These are phyloP conservation scores for Capronia coronata DNA, from an alignment of 2,329 filamentous ascomycete species.

Conservation along the genomic window DNA sequence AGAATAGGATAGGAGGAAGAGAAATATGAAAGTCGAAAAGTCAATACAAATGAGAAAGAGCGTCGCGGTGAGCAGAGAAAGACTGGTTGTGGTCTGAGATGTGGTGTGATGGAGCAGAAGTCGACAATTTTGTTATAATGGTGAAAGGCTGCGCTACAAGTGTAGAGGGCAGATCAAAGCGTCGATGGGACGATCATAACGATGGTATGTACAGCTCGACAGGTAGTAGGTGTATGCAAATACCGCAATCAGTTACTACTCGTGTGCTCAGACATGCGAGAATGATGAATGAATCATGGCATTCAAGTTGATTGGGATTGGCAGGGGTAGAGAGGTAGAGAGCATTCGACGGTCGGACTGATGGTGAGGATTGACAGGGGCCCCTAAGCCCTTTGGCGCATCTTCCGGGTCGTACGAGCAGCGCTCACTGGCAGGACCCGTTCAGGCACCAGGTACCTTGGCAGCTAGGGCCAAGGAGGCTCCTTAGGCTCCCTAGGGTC, in stretches of 20 bases:
- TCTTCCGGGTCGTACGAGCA: constrained; percentile 10
- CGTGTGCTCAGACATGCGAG: not conserved
- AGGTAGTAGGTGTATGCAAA: too few species aligned
- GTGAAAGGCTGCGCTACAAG: not conserved
- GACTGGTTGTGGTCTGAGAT: constrained; percentile 38
- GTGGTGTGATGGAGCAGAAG: constrained; percentile 48
- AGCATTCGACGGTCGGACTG: too few species aligned
- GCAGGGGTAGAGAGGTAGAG: too few species aligned
- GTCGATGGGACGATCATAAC: not conserved
- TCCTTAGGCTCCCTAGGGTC: too few species aligned
- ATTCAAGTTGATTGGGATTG: too few species aligned
- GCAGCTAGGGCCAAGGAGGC: too few species aligned
- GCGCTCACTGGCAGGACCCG: not conserved
- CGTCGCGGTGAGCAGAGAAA: not conserved
- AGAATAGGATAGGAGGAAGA: not conserved
- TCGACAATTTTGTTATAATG: not conserved
- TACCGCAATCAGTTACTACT: too few species aligned
- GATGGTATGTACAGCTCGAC: too few species aligned
- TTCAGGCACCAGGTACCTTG: too few species aligned
- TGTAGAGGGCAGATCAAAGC: not conserved
- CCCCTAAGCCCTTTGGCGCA: not conserved
- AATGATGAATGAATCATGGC: too few species aligned
- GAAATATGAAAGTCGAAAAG: not conserved
- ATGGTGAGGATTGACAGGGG: not conserved
- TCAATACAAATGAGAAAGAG: not conserved